Percentiles rank a stretch among this genome's conserved stretches.
phyloP scores from a whole-genome alignment of 1,284 basidiomycete genomes.

The Leccinum holopus region DNA sequence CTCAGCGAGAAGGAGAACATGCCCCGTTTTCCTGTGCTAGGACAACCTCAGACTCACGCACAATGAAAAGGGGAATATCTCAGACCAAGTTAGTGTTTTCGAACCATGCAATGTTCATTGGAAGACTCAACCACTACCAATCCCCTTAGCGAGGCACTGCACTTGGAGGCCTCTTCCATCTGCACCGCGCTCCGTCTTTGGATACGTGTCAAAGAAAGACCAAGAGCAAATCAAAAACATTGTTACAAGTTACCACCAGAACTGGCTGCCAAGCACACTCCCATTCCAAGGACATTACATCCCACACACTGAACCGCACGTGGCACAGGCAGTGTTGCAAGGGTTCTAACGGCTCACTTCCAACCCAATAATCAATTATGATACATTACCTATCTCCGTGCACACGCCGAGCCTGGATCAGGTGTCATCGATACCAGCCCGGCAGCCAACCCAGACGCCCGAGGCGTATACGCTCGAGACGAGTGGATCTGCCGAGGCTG shows the following conservation, averaged over 20 bases:
- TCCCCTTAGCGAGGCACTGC: constrained; percentile 67
- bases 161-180: constrained; percentile 80
- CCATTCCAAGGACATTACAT: constrained; percentile 42
- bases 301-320: constrained; percentile 67
- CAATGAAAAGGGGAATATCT: constrained; percentile 57
- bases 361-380: constrained; percentile 82
- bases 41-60: constrained; percentile 37
- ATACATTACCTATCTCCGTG: constrained; percentile 80
- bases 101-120: not conserved
- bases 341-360: constrained; percentile 89
- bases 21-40: constrained; percentile 22
- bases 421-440: constrained; percentile 43
- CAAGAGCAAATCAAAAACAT: constrained; percentile 69
- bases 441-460: constrained; percentile 53
- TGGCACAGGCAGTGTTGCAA: constrained; percentile 82
- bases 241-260: constrained; percentile 17
- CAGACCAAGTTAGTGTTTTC: constrained; percentile 57
- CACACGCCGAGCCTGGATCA: constrained; percentile 55
- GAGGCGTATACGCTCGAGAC: constrained; percentile 70
- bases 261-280: constrained; percentile 16
- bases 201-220: constrained; percentile 90
- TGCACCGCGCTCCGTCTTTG: constrained; percentile 81
- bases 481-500: too few species aligned
- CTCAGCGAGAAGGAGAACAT: constrained; percentile 45
- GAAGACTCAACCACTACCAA: constrained; percentile 1